Evolutionary conservation across 345 rosid species (phyloP).

Genomic region (Reutealis trisperma): DNA sequence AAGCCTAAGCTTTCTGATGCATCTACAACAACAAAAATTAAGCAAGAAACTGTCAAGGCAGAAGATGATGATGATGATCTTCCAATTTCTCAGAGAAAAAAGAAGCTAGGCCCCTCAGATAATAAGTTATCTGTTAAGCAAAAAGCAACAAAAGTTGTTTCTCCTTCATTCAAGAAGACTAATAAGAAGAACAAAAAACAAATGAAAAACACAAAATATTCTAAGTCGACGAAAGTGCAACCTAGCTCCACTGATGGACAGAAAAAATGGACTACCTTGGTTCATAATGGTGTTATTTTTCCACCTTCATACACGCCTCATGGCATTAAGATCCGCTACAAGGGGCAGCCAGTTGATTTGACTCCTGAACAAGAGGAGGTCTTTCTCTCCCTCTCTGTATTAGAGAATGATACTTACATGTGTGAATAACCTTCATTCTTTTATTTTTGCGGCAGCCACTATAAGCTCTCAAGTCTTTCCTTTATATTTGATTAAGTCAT

Average conservation of each 20-base stretch:
- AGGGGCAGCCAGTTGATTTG: slow-evolving; percentile 75
- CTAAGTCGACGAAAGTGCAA: slow-evolving; percentile 60
- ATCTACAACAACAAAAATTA: slow-evolving; percentile 43
- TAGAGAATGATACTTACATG: slow-evolving; percentile 1
- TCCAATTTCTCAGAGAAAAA: slow-evolving; percentile 77
- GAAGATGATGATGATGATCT: slow-evolving; percentile 56
- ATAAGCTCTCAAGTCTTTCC: slow-evolving; percentile 14
- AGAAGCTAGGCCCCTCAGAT: slow-evolving; percentile 48
- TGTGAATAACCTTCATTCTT: background rate
- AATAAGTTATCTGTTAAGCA: slow-evolving; percentile 53
- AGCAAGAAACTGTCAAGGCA: slow-evolving; percentile 52
- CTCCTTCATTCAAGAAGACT: slow-evolving; percentile 54
- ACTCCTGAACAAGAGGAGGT: slow-evolving; percentile 93
- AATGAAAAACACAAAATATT: slow-evolving; percentile 56
- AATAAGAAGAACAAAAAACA: slow-evolving; percentile 58
- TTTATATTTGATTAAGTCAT: slow-evolving; percentile 5
- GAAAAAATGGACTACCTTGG: slow-evolving; percentile 96
- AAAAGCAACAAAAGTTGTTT: slow-evolving; percentile 49
- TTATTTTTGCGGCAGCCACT: background rate
- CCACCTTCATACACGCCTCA: slow-evolving; percentile 90
- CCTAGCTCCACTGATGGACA: slow-evolving; percentile 95
- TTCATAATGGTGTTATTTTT: slow-evolving; percentile 91
- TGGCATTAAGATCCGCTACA: slow-evolving; percentile 81
- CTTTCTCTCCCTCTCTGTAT: slow-evolving; percentile 16
- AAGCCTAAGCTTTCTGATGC: slow-evolving; percentile 61